A percentile compares a stretch with the other conserved stretches of the same genome.
Evolutionary conservation across 2,329 filamentous ascomycete species (phyloP).

Genomic region (Aspergillus arachidicola): DNA sequence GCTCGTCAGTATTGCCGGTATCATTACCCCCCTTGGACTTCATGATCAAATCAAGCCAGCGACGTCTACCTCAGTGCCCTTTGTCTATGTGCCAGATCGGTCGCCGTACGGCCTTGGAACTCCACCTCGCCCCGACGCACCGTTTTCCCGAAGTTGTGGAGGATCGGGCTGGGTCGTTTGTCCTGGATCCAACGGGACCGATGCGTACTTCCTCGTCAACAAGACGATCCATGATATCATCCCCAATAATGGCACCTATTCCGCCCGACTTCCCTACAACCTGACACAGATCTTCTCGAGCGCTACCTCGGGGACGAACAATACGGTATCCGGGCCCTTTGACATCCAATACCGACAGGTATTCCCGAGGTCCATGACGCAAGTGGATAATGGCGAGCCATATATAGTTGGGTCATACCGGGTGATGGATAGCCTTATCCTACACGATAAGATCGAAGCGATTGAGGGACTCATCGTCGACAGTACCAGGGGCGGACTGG

Average conservation of each 20-base stretch:
- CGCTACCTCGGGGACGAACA: too few relatives aligned
- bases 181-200: too few relatives aligned
- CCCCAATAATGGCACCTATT: slow-evolving; percentile 41
- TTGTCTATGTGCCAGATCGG: slow-evolving; percentile 43
- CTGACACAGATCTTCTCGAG: too few relatives aligned
- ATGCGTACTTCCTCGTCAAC: neutral
- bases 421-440: slow-evolving; percentile 33
- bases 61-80: slow-evolving; percentile 24
- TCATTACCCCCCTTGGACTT: slow-evolving; percentile 52
- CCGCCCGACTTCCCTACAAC: too few relatives aligned
- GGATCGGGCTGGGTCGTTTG: slow-evolving; percentile 16
- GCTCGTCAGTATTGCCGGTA: slow-evolving; percentile 44
- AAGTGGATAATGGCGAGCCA: slow-evolving; percentile 20
- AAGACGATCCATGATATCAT: slow-evolving; percentile 21
- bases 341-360: slow-evolving; percentile 45
- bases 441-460: slow-evolving; percentile 35
- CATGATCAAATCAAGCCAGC: slow-evolving; percentile 41
- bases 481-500: slow-evolving; percentile 44
- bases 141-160: slow-evolving; percentile 39
- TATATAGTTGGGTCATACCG: slow-evolving; percentile 21
- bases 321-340: slow-evolving; percentile 14
- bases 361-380: neutral
- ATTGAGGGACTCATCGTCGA: slow-evolving; percentile 52
- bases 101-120: slow-evolving; percentile 46
- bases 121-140: slow-evolving; percentile 33